Percentiles rank a stretch among this genome's conserved stretches.
Conservation (phyloP, 116 monocot genomes). For the Cymodocea nodosa region DNA sequence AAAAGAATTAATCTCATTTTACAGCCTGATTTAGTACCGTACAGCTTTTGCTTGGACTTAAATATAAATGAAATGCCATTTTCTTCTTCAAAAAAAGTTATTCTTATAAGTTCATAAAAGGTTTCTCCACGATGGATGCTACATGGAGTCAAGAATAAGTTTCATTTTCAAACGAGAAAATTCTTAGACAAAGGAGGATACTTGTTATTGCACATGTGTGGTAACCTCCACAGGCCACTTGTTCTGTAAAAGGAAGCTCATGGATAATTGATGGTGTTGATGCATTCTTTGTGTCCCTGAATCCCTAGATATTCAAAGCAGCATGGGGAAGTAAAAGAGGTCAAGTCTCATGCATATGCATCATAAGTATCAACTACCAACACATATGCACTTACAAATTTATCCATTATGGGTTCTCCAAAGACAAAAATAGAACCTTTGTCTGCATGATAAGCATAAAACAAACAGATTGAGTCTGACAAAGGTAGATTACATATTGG, state of each 20-base stretch:
- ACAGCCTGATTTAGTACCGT: too few species aligned
- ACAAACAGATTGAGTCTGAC: constrained; percentile 2
- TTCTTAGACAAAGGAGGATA: constrained; percentile 5
- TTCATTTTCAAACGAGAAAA: too few species aligned
- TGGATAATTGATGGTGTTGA: constrained; percentile 34
- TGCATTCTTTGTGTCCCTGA: constrained; percentile 41
- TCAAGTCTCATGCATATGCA: neutral
- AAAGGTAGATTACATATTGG: neutral
- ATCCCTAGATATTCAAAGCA: constrained; percentile 30
- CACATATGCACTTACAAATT: constrained; percentile 29
- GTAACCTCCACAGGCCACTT: constrained; percentile 96
- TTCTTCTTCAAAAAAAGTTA: too few species aligned
- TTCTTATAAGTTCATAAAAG: too few species aligned
- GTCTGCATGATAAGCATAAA: constrained; percentile 29
- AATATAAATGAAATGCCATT: too few species aligned
- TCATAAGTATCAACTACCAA: neutral
- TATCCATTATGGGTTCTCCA: constrained; percentile 54
- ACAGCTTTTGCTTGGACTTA: too few species aligned
- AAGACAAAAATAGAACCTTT: constrained; percentile 63
- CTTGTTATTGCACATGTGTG: constrained; percentile 86
- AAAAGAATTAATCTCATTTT: too few species aligned
- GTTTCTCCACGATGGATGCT: too few species aligned
- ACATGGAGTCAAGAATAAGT: too few species aligned
- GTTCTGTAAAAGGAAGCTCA: constrained; percentile 57
- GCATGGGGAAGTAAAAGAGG: neutral